Evolutionary conservation across 306 rosid genomes (phyloP).

Genomic region (Quercus wislizeni): DNA sequence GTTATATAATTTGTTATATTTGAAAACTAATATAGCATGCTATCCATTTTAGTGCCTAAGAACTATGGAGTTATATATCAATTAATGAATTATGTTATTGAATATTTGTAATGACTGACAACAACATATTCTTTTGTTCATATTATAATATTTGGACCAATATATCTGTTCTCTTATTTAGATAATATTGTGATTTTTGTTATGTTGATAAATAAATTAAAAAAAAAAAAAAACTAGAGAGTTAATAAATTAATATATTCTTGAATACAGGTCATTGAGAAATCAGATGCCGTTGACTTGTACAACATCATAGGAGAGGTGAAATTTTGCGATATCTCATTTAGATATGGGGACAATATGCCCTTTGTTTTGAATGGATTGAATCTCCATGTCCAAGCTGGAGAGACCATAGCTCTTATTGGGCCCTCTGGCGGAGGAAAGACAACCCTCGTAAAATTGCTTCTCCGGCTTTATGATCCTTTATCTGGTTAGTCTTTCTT

Average conservation of each 20-base stretch:
- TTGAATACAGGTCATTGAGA: slow-evolving; percentile 61
- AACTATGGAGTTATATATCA: too few relatives aligned
- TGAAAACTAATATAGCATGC: too few relatives aligned
- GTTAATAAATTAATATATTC: slow-evolving; percentile 9
- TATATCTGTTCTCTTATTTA: neutral
- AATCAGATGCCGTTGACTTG: slow-evolving; percentile 59
- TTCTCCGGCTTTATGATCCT: slow-evolving; percentile 90
- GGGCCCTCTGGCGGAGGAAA: slow-evolving; percentile 99
- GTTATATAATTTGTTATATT: too few relatives aligned
- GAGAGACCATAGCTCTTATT: slow-evolving; percentile 86
- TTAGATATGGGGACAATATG: slow-evolving; percentile 52
- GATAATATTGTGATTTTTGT: neutral
- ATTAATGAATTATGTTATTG: neutral
- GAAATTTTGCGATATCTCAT: slow-evolving; percentile 68
- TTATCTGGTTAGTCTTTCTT: slow-evolving; percentile 52
- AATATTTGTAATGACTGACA: neutral
- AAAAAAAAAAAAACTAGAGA: too few relatives aligned
- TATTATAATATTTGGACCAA: neutral
- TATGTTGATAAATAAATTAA: slow-evolving; percentile 9
- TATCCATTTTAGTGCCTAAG: too few relatives aligned
- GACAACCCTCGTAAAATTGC: slow-evolving; percentile 72
- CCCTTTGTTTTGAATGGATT: slow-evolving; percentile 60
- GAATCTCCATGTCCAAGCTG: slow-evolving; percentile 69
- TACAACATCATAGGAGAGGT: slow-evolving; percentile 61
- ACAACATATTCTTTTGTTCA: neutral